Base-by-base conservation (phyloP, 805 yeast genomes). In the Wickerhamomyces ciferrii region DNA sequence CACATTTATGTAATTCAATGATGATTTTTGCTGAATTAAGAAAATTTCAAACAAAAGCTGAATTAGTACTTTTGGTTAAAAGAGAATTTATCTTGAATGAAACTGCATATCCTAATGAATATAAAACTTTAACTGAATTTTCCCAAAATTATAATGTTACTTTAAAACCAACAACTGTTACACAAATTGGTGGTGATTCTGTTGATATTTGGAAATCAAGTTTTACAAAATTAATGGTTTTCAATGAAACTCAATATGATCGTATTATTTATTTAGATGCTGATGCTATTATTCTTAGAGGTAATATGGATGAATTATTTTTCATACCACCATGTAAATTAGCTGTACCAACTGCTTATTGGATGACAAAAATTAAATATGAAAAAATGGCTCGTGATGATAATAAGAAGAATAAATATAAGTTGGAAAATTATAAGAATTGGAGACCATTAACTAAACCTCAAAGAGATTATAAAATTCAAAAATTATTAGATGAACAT, bases 241-340 rank as follows among this genome's bases (percentile, higher is more conserved):
- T 82, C 56, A 68, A 72, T 45, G 69, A 70, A 53, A 60, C 66
- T 0, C 70, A 76, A 32, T 83, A 69, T 55, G 77, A 78, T 23
- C 60, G 84, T 41, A 57, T 83, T 17, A 70, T 83, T 14, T 81
- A 72, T 56, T 60, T 83, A 53, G 88, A 83, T 58, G 70, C 81
- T 10, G 87, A 82, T 62, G 72, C 82, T 2, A 48, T 60, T 8
- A 60, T 70, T 52, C 53, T 79, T 14, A 50, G 58, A 17, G 58
- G 59, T 10, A 60, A 70, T 38, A 48, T 79, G 54, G 83, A 79
- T 60, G 81, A 78, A 48, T 55, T 78, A 38, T 77, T 79, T 52
- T 72, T 76, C 48, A 36, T 75, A 3, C 81, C 82, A 10, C 70
- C 69, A 1, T 68, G 70, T 40, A 63, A 68, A 44, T 56, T 78